phyloP scores from a whole-genome alignment of 2,329 filamentous ascomycete species.

The Aquanectria penicillioides region DNA sequence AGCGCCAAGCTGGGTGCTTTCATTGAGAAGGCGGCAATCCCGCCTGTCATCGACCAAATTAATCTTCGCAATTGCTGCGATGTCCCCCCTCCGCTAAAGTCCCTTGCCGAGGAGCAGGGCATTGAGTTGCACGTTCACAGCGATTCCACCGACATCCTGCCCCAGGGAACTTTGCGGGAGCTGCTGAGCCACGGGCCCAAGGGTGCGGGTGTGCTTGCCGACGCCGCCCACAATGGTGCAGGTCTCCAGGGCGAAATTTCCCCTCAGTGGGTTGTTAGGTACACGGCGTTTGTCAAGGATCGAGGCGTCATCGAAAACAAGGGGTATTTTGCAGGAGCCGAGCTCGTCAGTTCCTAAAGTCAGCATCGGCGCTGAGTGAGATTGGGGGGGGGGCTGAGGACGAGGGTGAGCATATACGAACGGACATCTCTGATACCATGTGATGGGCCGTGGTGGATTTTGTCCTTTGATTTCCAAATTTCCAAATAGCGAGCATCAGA shows the following conservation, averaged over 20 bases:
- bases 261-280: conserved; percentile 96
- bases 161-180: conserved; percentile 84
- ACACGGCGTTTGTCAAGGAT: conserved; percentile 93
- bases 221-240: conserved; percentile 57
- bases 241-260: conserved; percentile 81
- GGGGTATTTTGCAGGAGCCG: conserved; percentile 92
- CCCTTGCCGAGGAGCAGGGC: conserved; percentile 82
- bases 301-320: conserved; percentile 98
- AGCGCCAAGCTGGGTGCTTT: conserved; percentile 84
- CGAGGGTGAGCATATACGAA: conserved; percentile 17
- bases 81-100: conserved; percentile 86
- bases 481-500: conserved; percentile 48
- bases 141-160: conserved; percentile 92
- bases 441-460: conserved; percentile 26
- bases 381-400: background rate
- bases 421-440: conserved; percentile 27
- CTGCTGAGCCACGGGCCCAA: conserved; percentile 77
- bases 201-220: conserved; percentile 81
- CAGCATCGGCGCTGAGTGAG: background rate
- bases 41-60: conserved; percentile 91
- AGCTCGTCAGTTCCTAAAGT: conserved; percentile 61
- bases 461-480: conserved; percentile 35
- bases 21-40: conserved; percentile 74
- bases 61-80: conserved; percentile 96
- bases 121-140: conserved; percentile 94